A percentile compares a stretch with the other conserved stretches of the same genome.
These are phyloP conservation scores for Zizania latifolia DNA, from an alignment of 176 grass and related monocot species.

Conservation along the genomic window DNA sequence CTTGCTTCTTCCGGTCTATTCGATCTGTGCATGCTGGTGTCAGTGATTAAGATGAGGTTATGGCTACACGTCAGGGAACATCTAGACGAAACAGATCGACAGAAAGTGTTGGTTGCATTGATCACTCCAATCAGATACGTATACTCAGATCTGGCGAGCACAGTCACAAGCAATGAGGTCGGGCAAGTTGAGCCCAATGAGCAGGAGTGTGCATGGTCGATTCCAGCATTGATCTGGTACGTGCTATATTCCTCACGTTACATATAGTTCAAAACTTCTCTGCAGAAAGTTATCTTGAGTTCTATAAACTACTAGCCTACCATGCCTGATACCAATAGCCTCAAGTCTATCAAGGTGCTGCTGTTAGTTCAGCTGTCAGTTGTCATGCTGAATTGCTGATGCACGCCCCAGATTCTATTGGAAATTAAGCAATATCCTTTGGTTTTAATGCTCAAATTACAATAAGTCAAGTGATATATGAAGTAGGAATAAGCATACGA, in stretches of 20 bases:
- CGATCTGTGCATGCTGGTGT: constrained; percentile 2
- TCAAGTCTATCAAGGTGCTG: no score
- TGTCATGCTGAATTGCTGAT: no score
- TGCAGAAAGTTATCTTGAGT: no score
- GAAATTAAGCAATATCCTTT: no score
- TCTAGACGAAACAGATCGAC: constrained; percentile 11
- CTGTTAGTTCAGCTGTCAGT: no score
- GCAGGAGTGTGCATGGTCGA: background rate
- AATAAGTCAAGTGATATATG: no score
- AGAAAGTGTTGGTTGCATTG: background rate
- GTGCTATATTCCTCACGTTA: background rate
- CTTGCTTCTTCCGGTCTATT: background rate
- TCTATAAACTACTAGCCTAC: no score
- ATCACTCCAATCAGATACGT: background rate
- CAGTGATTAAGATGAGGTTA: background rate
- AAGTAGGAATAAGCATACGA: no score
- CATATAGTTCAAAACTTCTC: no score
- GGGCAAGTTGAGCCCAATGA: background rate
- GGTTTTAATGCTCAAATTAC: no score
- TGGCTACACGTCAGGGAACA: background rate
- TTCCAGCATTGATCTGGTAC: background rate
- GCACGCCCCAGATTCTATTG: no score
- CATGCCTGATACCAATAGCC: no score
- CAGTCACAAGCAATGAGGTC: background rate
- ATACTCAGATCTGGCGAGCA: background rate